Evolutionary conservation across 2,329 filamentous ascomycete genomes (phyloP).

Genomic region (Aspergillus ustus): DNA sequence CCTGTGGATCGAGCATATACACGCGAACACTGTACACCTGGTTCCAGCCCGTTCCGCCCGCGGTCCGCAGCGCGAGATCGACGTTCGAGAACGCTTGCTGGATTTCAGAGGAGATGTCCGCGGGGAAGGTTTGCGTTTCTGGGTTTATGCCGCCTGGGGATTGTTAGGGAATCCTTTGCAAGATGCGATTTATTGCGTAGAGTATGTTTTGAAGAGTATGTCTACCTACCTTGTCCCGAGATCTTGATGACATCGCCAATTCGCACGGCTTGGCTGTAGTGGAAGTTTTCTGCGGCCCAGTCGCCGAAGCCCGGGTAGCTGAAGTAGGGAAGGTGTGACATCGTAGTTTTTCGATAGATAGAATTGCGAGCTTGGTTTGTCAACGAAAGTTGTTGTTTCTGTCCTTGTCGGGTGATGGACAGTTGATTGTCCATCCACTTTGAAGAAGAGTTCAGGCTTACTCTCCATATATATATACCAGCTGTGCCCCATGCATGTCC

Average conservation of each 20-base stretch:
- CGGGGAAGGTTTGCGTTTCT: background rate
- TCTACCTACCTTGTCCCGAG: background rate
- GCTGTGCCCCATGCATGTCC: too few species aligned
- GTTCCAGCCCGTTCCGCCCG: background rate
- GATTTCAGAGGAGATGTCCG: background rate
- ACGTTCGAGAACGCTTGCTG: background rate
- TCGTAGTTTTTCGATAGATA: background rate
- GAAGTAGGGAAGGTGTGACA: background rate
- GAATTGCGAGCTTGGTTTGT: background rate
- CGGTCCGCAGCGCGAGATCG: background rate
- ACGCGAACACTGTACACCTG: background rate
- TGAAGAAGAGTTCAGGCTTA: too few species aligned
- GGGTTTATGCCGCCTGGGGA: background rate
- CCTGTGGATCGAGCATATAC: background rate
- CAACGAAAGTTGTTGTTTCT: too few species aligned
- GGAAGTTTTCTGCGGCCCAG: background rate
- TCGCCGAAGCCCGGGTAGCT: background rate
- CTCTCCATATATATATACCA: too few species aligned
- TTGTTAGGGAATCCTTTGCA: background rate
- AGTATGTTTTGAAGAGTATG: too few species aligned
- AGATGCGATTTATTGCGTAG: too few species aligned
- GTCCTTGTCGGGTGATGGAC: too few species aligned
- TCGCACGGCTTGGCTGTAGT: background rate
- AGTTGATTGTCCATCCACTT: too few species aligned
- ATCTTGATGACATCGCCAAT: background rate